phyloP scores from a whole-genome alignment of 2,329 filamentous ascomycete genomes.

The Colletotrichum endophyticum region DNA sequence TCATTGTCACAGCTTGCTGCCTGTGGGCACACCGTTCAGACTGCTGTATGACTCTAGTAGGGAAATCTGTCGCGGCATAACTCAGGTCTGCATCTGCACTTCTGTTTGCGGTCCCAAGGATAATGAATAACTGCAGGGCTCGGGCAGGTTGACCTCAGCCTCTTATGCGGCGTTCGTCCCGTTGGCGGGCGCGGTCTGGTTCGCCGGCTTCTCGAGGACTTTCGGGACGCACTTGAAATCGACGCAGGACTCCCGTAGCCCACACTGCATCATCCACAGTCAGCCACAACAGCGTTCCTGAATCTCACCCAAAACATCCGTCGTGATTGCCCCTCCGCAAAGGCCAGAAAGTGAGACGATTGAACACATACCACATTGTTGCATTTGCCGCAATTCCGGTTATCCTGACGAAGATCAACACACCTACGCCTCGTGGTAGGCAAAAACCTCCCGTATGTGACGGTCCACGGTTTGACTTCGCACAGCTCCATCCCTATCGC shows the following conservation, averaged over 20 bases:
- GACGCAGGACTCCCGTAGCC: background rate
- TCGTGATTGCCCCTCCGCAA: background rate
- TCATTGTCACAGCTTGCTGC: background rate
- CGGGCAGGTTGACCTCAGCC: accelerated
- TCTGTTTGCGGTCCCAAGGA: accelerated
- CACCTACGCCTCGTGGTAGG: background rate
- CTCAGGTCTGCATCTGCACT: background rate
- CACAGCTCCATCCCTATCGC: too few relatives aligned
- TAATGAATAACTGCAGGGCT: background rate
- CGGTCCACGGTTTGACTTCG: too few relatives aligned
- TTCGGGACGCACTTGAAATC: background rate
- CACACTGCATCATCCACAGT: background rate
- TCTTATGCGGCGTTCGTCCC: background rate
- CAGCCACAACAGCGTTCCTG: background rate
- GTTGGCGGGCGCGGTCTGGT: background rate
- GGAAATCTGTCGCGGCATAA: too few relatives aligned
- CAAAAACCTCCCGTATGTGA: too few relatives aligned
- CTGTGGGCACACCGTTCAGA: background rate
- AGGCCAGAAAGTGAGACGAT: background rate
- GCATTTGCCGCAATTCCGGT: background rate
- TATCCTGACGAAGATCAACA: background rate
- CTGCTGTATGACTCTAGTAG: too few relatives aligned
- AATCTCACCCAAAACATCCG: background rate
- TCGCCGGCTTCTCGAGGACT: background rate
- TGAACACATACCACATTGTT: background rate